Conservation (phyloP, 2,329 filamentous ascomycete genomes). For the Ascochyta viciae-villosae region DNA sequence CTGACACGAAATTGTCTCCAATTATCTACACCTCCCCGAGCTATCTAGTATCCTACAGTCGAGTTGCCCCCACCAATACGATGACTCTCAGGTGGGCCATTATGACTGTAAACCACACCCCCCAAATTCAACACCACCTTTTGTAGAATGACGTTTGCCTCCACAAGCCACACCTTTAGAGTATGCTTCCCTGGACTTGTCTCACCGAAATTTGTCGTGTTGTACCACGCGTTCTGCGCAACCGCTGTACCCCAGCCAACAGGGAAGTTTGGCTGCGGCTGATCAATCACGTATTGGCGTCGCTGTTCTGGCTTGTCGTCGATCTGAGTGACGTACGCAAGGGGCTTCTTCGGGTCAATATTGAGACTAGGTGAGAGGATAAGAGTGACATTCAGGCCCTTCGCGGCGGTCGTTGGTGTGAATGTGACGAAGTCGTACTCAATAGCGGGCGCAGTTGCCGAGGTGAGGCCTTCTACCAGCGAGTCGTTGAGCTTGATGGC, state of each 20-base stretch:
- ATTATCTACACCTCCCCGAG: background rate
- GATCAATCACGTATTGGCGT: conserved; percentile 53
- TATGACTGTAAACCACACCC: conserved; percentile 42
- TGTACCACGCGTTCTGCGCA: conserved; percentile 60
- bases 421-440: conserved; percentile 50
- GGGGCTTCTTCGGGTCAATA: conserved; percentile 57
- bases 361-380: conserved; percentile 58
- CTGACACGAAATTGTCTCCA: background rate
- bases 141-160: conserved; percentile 52
- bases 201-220: conserved; percentile 49
- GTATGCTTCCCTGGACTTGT: conserved; percentile 50
- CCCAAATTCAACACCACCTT: conserved; percentile 48
- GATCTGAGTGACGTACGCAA: conserved; percentile 60
- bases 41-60: conserved; percentile 3
- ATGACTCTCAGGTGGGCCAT: conserved; percentile 50
- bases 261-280: conserved; percentile 52
- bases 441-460: conserved; percentile 39
- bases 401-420: conserved; percentile 39
- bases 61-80: conserved; percentile 31
- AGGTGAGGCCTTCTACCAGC: conserved; percentile 37
- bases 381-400: conserved; percentile 48
- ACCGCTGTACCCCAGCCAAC: conserved; percentile 59
- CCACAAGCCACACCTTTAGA: conserved; percentile 55
- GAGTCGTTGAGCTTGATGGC: conserved; percentile 41
- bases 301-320: conserved; percentile 51